Percentiles rank a stretch among this genome's conserved stretches.
These are phyloP conservation scores for Batkoa obscura DNA, from an alignment of 371 early-diverging fungal genomes.

Conservation along the genomic window DNA sequence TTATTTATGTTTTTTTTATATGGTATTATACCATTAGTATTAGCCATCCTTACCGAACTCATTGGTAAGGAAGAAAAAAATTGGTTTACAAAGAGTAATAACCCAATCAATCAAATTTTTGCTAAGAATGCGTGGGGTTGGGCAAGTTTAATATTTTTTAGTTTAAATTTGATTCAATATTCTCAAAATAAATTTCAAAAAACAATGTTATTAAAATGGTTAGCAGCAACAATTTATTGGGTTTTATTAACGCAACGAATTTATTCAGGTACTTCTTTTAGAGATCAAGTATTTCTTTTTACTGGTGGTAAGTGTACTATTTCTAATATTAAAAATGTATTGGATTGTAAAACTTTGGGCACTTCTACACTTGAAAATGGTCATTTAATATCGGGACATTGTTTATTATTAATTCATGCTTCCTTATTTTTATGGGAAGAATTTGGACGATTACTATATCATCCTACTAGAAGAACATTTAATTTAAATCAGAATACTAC, in stretches of 20 bases:
- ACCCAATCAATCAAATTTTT: background rate
- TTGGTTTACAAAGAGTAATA: background rate
- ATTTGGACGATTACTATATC: background rate
- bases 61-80: too few species aligned
- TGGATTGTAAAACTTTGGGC: background rate
- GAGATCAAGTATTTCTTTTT: constrained; percentile 2
- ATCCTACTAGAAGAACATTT: too few species aligned
- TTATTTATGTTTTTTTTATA: too few species aligned
- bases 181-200: background rate
- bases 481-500: too few species aligned
- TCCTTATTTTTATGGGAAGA: constrained; percentile 66
- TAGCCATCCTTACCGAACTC: too few species aligned
- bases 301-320: background rate
- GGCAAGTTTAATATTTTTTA: background rate
- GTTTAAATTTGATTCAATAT: background rate
- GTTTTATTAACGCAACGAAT: background rate
- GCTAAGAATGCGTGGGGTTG: constrained; percentile 7
- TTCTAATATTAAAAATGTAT: background rate
- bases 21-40: too few species aligned
- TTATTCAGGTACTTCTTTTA: background rate
- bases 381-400: constrained; percentile 76
- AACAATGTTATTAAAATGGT: background rate
- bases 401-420: constrained; percentile 65
- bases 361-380: constrained; percentile 41
- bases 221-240: constrained; percentile 4